Percentiles rank a stretch among this genome's conserved stretches.
Evolutionary conservation across 768 basidiomycete genomes (phyloP).

Genomic region (Phylloporus scabripes): DNA sequence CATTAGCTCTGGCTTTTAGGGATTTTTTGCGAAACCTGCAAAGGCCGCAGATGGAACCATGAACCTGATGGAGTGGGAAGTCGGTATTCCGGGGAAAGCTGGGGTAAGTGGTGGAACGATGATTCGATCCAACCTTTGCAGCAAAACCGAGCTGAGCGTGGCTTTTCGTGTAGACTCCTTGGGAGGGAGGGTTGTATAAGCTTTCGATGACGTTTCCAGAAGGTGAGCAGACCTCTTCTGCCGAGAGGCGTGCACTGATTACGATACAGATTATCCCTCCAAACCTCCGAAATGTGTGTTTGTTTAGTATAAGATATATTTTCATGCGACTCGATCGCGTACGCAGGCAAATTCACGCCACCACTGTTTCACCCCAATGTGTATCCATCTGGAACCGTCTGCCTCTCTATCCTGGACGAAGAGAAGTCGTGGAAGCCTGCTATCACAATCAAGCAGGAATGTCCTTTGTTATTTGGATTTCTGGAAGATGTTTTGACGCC

Average conservation of each 20-base stretch:
- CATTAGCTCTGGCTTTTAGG: conserved; percentile 45
- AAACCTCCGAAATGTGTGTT: conserved; percentile 87
- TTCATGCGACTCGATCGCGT: conserved; percentile 6
- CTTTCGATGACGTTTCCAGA: conserved; percentile 94
- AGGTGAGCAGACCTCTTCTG: conserved; percentile 43
- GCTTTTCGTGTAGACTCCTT: conserved; percentile 65
- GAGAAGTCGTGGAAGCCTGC: conserved; percentile 99
- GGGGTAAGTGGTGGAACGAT: conserved; percentile 50
- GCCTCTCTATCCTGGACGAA: conserved; percentile 95
- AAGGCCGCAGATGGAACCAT: conserved; percentile 90
- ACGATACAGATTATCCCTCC: conserved; percentile 76
- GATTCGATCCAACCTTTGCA: conserved; percentile 6
- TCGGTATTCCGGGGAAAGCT: conserved; percentile 93
- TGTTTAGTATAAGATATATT: conserved; percentile 1
- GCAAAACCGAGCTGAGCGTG: conserved; percentile 9
- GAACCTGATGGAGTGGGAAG: conserved; percentile 98
- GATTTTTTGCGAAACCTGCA: conserved; percentile 92
- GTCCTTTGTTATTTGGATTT: conserved; percentile 7
- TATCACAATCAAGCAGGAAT: conserved; percentile 96
- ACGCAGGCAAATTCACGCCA: conserved; percentile 89
- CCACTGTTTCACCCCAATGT: conserved; percentile 98
- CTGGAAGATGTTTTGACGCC: not conserved
- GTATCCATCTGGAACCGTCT: conserved; percentile 97
- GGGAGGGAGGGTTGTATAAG: conserved; percentile 97
- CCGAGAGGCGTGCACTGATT: conserved; percentile 6